Evolutionary conservation across 345 rosid genomes (phyloP), one percentile per base, ranked within the genome.

Genomic region (Lepidium sativum): DNA sequence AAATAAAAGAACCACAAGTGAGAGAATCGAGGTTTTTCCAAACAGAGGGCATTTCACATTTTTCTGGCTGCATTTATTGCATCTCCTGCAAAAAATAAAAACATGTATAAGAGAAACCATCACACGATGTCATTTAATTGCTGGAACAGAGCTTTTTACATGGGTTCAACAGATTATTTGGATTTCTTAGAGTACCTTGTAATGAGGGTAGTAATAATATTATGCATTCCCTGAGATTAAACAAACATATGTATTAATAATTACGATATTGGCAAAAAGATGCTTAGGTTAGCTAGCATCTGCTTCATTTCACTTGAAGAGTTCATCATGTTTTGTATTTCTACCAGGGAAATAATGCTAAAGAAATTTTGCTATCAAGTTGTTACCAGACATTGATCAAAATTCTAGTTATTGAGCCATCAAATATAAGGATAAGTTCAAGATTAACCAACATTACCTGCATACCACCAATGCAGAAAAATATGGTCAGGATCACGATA

Each of bases 391-490:
- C 37, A 53, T 33, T 34, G 16, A 40, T 53, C 32, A 70, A 10
- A 25, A 25, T 35, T 44, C n/a, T 70, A 69, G 68, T 21, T 42
- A 61, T 4, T 32, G 40, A 61, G 23, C 45, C 25, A 37, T 47
- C 21, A 54, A 45, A 54, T 37, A 27, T 59, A 15, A 47, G 67
- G 42, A 37, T 34, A 58, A 34, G 18, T 12, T 52, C 34, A 59
- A 59, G 55, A 60, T 34, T 43, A 13, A 35, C 6, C 44, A 73
- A 60, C 68, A 38, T 60, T 84, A 92, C 97, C 97, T 92, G 87
- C 50, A 84, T 44, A 60, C 98, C 97, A 58, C 98, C 98, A 57
- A 92, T 81, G 83, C 89, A 81, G 87, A 92, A 92, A 72, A 92
- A 86, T 34, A 85, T 68, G 64, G 87, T 79, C 57, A 92, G 80